Base-by-base conservation (phyloP, 176 grass and related monocot genomes). In the Aegilops umbellulata region DNA sequence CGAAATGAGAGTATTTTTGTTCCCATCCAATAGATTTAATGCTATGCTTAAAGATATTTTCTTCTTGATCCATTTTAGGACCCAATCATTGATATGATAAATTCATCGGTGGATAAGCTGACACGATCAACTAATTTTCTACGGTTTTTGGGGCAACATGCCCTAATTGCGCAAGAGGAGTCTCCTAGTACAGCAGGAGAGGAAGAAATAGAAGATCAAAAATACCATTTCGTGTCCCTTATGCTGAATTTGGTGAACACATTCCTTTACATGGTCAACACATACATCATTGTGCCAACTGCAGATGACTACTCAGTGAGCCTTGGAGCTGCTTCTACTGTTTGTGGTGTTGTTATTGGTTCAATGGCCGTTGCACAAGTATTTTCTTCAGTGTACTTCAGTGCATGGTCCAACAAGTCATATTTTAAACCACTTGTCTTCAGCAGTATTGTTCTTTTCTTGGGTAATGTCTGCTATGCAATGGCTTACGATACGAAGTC, bases 191-290 rank as follows among this genome's bases (percentile, higher is more conserved):
- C 92, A 16, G 87, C 90, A 76, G 89, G 61, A 60, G 94, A 97
- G 76, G 92, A 88, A 60, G 86, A 87, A 92, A 92, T 94, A 76
- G 92, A 90, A 79, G 89, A 92, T 58, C 76, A 97, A 53, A 94
- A 91, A 94, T 97, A 97, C 84, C 84, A 92, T 90, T 97, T 92
- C 81, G 90, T 94, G 35, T 97, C 94, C 47, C 90, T 97, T 60
- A 80, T 97, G 82, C 41, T 97, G 72, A 97, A 97, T 81, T 80
- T 94, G 83, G 94, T 80, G 70, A 97, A 97, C 92, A 97, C 94
- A 73, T 97, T 97, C 85, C 92, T 97, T 34, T 97, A 97, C 76
- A 97, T 97, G 94, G 94, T 94, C 90, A 97, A 97, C 83, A 97
- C 94, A 65, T 97, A 97, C 86, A 94, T 97, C 78, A 87, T 97